Evolutionary conservation across 192 early-diverging fungal species (phyloP), one percentile per base, ranked within the genome.

Genomic region (Podila epigama): DNA sequence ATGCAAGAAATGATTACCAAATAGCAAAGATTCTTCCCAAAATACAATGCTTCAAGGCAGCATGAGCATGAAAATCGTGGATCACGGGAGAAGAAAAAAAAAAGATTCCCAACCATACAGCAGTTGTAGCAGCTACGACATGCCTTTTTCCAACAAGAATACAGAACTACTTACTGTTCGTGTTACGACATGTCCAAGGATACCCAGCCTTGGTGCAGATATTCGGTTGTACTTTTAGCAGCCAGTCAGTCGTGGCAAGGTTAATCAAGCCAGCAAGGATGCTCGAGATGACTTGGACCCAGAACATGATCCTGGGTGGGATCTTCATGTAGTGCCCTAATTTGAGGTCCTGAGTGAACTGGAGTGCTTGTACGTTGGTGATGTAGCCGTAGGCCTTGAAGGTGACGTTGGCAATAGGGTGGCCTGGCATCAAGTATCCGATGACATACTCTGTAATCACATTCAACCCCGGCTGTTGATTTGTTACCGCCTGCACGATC

Each of bases 261-360:
- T 86, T 81, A n/a, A 83, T 63, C 37, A 83, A 37, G 4, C 80
- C 82, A 15, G 77, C 80, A 18, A 87, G 50, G 13, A 84, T 80
- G 37, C 85, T 82, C 16, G 67, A 60, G 13, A 84, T 56, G 36
- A 85, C 82, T 11, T 78, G 64, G 2, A 75, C 70, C 48, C 80
- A 68, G 68, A 90, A 86, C 81, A 90, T 82, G n/a, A 77, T 64
- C 40, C 80, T 65, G 8, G 87, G 90, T 10, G 85, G 81, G 55
- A 90, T 83, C 58, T 90, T 89, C 70, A 87, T 81, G 60, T 89
- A 90, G 53, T 90, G 88, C 0, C 86, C 89, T 35, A 90, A 51
- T 61, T 90, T 91, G 18, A 86, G 67, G 51, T 90, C 89, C 54
- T 69, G 71, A 1, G 79, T 58, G 56, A 90, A 82, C 39, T 56